These are phyloP conservation scores for Fusarium citri DNA, from an alignment of 2,329 filamentous ascomycete genomes.

Conservation along the genomic window DNA sequence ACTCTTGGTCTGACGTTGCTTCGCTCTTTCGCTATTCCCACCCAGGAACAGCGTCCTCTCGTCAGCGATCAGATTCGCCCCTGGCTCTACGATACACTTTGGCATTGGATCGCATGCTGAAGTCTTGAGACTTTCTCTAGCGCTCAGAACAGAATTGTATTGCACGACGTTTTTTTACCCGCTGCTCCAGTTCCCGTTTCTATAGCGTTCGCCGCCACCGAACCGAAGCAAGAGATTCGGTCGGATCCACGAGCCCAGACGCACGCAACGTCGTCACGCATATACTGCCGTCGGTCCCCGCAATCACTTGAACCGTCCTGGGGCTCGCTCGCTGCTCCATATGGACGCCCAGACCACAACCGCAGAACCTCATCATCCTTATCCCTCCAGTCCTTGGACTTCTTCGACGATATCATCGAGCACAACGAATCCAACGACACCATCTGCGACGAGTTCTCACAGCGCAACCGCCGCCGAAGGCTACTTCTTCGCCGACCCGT, in stretches of 20 bases:
- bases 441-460: constrained; percentile 45
- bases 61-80: constrained; percentile 38
- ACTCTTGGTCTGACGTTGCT: constrained; percentile 32
- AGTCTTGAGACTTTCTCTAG: constrained; percentile 24
- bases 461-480: constrained; percentile 48
- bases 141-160: constrained; percentile 13
- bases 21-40: constrained; percentile 36
- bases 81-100: constrained; percentile 30
- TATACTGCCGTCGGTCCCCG: constrained; percentile 39
- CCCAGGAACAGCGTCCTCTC: constrained; percentile 43
- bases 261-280: constrained; percentile 40
- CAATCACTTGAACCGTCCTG: constrained; percentile 43
- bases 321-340: constrained; percentile 51
- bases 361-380: constrained; percentile 55
- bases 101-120: constrained; percentile 43
- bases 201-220: constrained; percentile 28
- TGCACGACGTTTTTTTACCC: constrained; percentile 24
- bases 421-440: constrained; percentile 42
- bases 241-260: constrained; percentile 30
- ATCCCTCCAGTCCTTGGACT: constrained; percentile 50
- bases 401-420: constrained; percentile 46
- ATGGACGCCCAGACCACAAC: constrained; percentile 55
- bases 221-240: constrained; percentile 21
- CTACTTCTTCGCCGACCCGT: constrained; percentile 48
- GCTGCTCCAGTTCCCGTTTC: constrained; percentile 34